These are phyloP conservation scores for Wickerhamomyces queroliae DNA, from an alignment of 805 yeast genomes.

Conservation along the genomic window DNA sequence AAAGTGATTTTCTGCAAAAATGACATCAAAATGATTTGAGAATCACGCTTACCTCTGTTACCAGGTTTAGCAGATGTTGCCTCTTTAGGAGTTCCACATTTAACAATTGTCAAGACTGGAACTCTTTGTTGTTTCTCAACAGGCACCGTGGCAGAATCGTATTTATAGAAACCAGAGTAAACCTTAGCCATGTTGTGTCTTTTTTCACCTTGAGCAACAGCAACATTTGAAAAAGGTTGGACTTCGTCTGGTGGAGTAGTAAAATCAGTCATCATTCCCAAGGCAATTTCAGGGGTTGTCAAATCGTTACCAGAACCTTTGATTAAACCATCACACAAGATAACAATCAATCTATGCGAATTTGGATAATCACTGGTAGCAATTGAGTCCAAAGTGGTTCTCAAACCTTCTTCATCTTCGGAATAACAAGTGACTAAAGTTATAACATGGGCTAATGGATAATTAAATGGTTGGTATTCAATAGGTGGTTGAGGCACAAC, in stretches of 20 bases:
- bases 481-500: conserved; percentile 90
- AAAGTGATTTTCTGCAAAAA: conserved; percentile 83
- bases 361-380: conserved; percentile 96
- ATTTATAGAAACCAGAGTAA: conserved; percentile 89
- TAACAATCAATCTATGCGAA: conserved; percentile 81
- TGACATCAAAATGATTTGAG: conserved; percentile 87
- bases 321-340: conserved; percentile 90
- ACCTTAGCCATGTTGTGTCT: conserved; percentile 98
- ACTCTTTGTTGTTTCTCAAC: conserved; percentile 79
- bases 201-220: conserved; percentile 90
- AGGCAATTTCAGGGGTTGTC: conserved; percentile 85
- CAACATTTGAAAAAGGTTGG: conserved; percentile 80
- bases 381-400: conserved; percentile 86
- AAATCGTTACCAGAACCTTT: conserved; percentile 90
- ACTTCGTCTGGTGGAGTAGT: conserved; percentile 70
- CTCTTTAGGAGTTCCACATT: conserved; percentile 85
- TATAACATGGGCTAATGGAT: conserved; percentile 69
- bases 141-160: conserved; percentile 71
- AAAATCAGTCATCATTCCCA: conserved; percentile 82
- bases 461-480: conserved; percentile 81
- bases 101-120: conserved; percentile 73
- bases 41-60: conserved; percentile 93
- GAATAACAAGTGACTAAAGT: conserved; percentile 91
- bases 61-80: conserved; percentile 73
- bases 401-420: conserved; percentile 80